Percentiles rank a stretch among this genome's conserved stretches.
phyloP scores from a whole-genome alignment of 164 flowering plant species.

The Platanus orientalis region DNA sequence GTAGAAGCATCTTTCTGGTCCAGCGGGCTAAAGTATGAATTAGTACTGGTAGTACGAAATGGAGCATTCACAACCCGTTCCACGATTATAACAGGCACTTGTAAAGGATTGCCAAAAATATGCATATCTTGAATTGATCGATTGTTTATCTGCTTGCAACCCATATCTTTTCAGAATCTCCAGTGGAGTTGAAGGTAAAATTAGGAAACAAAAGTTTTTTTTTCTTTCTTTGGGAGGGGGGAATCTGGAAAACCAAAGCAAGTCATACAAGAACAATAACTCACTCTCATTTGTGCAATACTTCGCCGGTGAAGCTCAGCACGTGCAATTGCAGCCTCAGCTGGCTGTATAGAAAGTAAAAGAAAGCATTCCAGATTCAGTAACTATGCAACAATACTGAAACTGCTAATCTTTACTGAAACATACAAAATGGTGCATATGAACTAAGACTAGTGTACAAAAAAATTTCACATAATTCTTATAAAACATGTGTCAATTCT shows the following conservation, averaged over 20 bases:
- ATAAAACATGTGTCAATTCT: neutral
- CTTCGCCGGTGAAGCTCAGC: slow-evolving; percentile 95
- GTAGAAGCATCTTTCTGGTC: slow-evolving; percentile 38
- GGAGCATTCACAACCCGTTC: slow-evolving; percentile 82
- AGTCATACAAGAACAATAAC: slow-evolving; percentile 9
- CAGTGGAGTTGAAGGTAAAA: neutral
- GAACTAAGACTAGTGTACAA: neutral
- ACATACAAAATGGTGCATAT: neutral
- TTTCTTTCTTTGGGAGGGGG: too few species aligned
- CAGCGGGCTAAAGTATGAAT: slow-evolving; percentile 43
- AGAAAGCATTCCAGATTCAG: slow-evolving; percentile 9
- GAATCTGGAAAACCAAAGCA: neutral
- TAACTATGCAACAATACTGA: neutral
- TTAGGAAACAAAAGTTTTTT: too few species aligned
- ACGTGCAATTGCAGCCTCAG: slow-evolving; percentile 64
- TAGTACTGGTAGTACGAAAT: slow-evolving; percentile 50
- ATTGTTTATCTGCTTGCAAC: slow-evolving; percentile 69
- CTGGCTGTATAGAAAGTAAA: slow-evolving; percentile 54
- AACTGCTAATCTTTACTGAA: neutral
- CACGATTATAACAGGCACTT: slow-evolving; percentile 70
- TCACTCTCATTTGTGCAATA: slow-evolving; percentile 92
- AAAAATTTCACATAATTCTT: neutral
- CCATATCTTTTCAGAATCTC: slow-evolving; percentile 1
- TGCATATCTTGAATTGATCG: slow-evolving; percentile 90
- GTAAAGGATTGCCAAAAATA: slow-evolving; percentile 79